These are phyloP conservation scores for Pulveroboletus sp. DNA, from an alignment of 1,284 basidiomycete genomes.

Conservation along the genomic window DNA sequence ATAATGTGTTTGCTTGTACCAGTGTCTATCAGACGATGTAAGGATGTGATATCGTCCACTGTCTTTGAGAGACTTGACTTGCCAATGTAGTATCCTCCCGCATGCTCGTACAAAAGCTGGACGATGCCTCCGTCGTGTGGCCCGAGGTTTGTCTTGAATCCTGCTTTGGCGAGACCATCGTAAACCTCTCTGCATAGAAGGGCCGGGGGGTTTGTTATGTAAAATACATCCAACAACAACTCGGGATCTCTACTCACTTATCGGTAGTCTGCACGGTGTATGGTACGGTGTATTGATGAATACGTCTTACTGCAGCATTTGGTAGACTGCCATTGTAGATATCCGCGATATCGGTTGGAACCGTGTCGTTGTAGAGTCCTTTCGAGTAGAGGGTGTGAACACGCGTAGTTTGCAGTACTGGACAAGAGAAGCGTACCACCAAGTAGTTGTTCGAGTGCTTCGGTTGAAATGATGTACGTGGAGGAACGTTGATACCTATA, in stretches of 20 bases:
- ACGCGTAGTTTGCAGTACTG: neutral
- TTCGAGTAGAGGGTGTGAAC: neutral
- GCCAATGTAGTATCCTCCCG: conserved; percentile 48
- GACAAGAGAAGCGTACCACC: neutral
- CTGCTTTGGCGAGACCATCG: conserved; percentile 44
- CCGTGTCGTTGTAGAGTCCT: conserved; percentile 26
- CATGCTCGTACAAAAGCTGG: conserved; percentile 36
- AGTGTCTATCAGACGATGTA: conserved; percentile 26
- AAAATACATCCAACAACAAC: neutral
- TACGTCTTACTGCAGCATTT: conserved; percentile 10
- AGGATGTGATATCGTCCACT: neutral
- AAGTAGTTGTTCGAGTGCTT: conserved; percentile 16
- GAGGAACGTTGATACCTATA: conserved; percentile 35
- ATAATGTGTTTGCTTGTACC: conserved; percentile 44
- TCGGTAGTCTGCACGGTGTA: conserved; percentile 27
- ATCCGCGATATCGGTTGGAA: conserved; percentile 34
- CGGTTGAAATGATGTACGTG: conserved; percentile 28
- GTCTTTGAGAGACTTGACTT: neutral
- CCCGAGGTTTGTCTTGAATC: conserved; percentile 47
- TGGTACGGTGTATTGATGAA: conserved; percentile 24
- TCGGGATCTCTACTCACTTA: conserved; percentile 21
- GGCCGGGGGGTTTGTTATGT: neutral
- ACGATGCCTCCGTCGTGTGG: conserved; percentile 40
- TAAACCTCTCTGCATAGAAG: conserved; percentile 33
- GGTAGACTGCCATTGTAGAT: conserved; percentile 22